Conservation (phyloP, 2,329 filamentous ascomycete genomes). For the Venturia nashicola region DNA sequence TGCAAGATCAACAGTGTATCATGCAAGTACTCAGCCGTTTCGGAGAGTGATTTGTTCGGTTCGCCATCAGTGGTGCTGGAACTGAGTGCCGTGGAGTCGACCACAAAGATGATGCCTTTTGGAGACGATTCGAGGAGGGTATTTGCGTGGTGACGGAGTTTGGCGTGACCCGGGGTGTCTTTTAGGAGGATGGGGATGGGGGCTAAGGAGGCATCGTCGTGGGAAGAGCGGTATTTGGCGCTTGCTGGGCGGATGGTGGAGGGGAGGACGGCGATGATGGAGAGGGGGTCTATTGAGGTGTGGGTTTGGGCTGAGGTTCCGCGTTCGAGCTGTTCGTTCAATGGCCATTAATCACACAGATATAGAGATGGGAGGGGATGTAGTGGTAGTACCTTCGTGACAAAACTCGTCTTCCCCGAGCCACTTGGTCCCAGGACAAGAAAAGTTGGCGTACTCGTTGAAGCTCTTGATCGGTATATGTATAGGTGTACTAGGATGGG, state of each 20-base stretch:
- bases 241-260: constrained; percentile 39
- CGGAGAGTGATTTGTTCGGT: constrained; percentile 42
- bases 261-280: constrained; percentile 44
- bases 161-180: constrained; percentile 93
- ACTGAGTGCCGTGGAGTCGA: constrained; percentile 55
- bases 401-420: constrained; percentile 75
- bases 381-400: constrained; percentile 51
- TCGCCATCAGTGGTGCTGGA: constrained; percentile 22
- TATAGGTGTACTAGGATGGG: constrained; percentile 68
- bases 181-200: constrained; percentile 63
- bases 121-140: constrained; percentile 42
- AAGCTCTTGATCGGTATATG: constrained; percentile 55
- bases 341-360: constrained; percentile 1
- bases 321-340: constrained; percentile 38
- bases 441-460: constrained; percentile 60
- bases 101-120: constrained; percentile 68
- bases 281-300: constrained; percentile 48
- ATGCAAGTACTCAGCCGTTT: constrained; percentile 75
- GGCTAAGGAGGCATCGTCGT: constrained; percentile 45
- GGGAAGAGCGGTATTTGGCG: constrained; percentile 51
- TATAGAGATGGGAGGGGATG: not conserved
- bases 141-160: constrained; percentile 60
- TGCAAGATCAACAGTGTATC: constrained; percentile 78
- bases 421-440: constrained; percentile 71
- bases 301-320: constrained; percentile 43